Evolutionary conservation across 2,329 filamentous ascomycete species (phyloP).

Genomic region (Stenocarpella maydis): DNA sequence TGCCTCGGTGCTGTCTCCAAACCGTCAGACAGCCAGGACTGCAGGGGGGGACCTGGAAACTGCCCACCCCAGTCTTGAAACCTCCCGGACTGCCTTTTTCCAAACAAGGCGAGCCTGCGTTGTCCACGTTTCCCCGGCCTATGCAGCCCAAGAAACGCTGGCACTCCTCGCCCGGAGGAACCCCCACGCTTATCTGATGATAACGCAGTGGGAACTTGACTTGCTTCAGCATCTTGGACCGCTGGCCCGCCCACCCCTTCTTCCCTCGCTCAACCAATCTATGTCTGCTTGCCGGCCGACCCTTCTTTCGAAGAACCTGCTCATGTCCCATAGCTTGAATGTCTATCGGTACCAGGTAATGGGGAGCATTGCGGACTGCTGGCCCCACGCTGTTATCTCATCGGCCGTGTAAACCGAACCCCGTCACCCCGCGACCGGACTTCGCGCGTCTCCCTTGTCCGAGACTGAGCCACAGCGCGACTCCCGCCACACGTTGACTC

Average conservation of each 20-base stretch:
- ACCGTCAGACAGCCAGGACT: background rate
- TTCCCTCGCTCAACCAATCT: background rate
- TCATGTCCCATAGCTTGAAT: background rate
- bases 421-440: slow-evolving; percentile 12
- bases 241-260: slow-evolving; percentile 23
- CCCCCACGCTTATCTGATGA: slow-evolving; percentile 31
- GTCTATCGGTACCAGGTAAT: background rate
- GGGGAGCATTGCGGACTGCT: slow-evolving; percentile 12
- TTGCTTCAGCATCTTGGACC: slow-evolving; percentile 5
- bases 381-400: background rate
- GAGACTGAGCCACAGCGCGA: slow-evolving; percentile 7
- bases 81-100: too few species aligned
- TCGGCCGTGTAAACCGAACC: slow-evolving; percentile 10
- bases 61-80: slow-evolving; percentile 31
- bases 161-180: background rate
- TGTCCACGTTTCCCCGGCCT: slow-evolving; percentile 24
- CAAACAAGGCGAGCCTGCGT: too few species aligned
- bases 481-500: background rate
- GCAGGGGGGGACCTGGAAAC: too few species aligned
- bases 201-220: slow-evolving; percentile 27
- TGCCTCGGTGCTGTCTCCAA: background rate
- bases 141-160: slow-evolving; percentile 14
- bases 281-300: background rate
- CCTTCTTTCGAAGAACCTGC: background rate
- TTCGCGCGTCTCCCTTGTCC: background rate